Conservation (phyloP, 306 rosid genomes). For the Vigna angularis region DNA sequence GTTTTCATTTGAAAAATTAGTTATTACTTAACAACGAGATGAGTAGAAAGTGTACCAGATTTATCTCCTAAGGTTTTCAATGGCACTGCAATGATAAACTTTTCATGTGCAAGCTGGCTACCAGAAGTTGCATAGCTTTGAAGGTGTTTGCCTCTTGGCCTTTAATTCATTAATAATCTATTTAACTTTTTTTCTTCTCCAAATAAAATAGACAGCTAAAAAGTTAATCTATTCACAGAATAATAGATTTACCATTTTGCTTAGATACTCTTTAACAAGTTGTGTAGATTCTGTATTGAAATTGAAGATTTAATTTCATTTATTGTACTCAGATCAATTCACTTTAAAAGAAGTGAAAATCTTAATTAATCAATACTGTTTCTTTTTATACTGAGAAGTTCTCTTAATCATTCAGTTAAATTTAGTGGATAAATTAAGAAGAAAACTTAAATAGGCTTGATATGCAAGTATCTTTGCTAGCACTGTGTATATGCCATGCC, state of each 20-base stretch:
- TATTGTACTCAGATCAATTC: conserved; percentile 16
- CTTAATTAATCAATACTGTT: conserved; percentile 1
- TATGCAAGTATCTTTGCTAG: conserved; percentile 17
- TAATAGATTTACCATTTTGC: conserved; percentile 8
- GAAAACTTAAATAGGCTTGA: neutral
- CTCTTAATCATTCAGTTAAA: conserved; percentile 13
- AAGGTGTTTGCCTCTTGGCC: neutral
- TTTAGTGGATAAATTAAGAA: conserved; percentile 27
- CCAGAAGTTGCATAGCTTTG: conserved; percentile 19
- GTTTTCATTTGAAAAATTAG: neutral
- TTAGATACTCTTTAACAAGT: conserved; percentile 30
- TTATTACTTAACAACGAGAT: neutral
- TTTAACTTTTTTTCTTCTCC: conserved; percentile 3
- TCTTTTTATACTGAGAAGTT: conserved; percentile 12
- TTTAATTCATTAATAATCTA: neutral
- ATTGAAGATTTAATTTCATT: conserved; percentile 35
- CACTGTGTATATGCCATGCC: conserved; percentile 12
- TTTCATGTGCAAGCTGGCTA: conserved; percentile 2
- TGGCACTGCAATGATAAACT: conserved; percentile 4
- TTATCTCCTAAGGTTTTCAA: neutral
- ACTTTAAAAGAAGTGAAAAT: conserved; percentile 14
- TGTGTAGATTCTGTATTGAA: conserved; percentile 19
- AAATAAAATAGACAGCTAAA: conserved; percentile 18
- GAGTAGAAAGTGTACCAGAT: neutral
- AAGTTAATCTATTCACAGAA: conserved; percentile 1